Evolutionary conservation across 495 filamentous ascomycete species (phyloP).

Genomic region (Trichoderma erinaceum): DNA sequence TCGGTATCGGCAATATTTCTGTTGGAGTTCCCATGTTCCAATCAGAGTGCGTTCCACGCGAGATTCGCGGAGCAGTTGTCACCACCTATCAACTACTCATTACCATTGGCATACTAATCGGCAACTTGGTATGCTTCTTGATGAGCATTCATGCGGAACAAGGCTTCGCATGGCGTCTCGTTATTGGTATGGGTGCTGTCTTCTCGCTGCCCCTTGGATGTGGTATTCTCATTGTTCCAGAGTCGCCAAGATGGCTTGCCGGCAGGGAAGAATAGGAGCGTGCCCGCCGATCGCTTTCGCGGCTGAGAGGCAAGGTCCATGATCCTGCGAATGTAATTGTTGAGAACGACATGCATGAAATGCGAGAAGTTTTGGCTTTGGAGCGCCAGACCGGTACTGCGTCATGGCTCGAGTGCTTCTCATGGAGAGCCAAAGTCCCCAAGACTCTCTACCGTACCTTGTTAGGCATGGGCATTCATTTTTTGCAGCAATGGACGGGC

Average conservation of each 20-base stretch:
- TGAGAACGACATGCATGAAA: constrained; percentile 58
- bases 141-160: constrained; percentile 39
- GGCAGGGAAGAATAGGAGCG: constrained; percentile 48
- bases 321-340: constrained; percentile 51
- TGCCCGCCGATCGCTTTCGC: constrained; percentile 55
- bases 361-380: constrained; percentile 57
- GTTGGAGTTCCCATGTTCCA: constrained; percentile 60
- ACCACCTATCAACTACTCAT: constrained; percentile 73
- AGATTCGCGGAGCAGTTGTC: constrained; percentile 55
- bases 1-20: constrained; percentile 60
- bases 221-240: constrained; percentile 56
- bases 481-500: constrained; percentile 59
- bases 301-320: constrained; percentile 56
- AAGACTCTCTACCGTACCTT: constrained; percentile 62
- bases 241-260: constrained; percentile 58
- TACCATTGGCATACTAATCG: constrained; percentile 68
- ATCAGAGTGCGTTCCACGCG: constrained; percentile 45
- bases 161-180: constrained; percentile 58
- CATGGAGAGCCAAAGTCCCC: constrained; percentile 41
- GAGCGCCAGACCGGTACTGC: constrained; percentile 45
- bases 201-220: constrained; percentile 57
- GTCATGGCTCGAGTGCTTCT: constrained; percentile 53
- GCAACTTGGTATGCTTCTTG: constrained; percentile 62
- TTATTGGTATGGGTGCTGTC: constrained; percentile 65
- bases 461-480: constrained; percentile 61